Conservation (phyloP, 1,139 yeast genomes). For the Blastobotrys capitulatus region DNA sequence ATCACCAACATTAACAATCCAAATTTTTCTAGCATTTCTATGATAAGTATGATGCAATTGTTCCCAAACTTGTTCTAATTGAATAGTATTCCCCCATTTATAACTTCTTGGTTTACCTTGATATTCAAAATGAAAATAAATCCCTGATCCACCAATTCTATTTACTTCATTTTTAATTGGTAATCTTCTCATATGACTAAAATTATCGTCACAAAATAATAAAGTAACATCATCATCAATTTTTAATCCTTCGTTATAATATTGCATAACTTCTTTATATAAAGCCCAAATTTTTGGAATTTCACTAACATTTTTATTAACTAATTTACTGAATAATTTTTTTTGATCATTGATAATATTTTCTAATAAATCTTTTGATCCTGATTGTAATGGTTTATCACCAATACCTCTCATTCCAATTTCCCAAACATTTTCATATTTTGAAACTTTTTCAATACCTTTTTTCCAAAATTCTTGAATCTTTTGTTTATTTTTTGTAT, state of each 20-base stretch:
- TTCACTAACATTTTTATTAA: conserved; percentile 12
- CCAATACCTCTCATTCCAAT: conserved; percentile 21
- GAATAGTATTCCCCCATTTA: conserved; percentile 21
- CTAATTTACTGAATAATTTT: conserved; percentile 12
- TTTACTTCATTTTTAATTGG: conserved; percentile 16
- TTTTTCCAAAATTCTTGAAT: conserved; percentile 16
- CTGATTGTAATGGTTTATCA: conserved; percentile 18
- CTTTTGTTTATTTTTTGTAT: conserved; percentile 14
- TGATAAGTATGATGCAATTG: conserved; percentile 19
- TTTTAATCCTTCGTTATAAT: conserved; percentile 19
- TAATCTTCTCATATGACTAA: conserved; percentile 21
- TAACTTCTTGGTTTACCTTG: conserved; percentile 22
- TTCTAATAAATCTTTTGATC: conserved; percentile 17
- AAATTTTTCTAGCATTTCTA: conserved; percentile 16
- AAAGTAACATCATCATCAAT: conserved; percentile 22
- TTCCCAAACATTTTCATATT: conserved; percentile 17
- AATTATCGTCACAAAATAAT: conserved; percentile 21
- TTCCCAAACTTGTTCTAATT: conserved; percentile 19
- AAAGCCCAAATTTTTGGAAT: conserved; percentile 23
- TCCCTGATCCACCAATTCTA: conserved; percentile 20
- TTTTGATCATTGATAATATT: conserved; percentile 17
- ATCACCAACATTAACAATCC: conserved; percentile 24
- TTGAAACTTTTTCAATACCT: conserved; percentile 18
- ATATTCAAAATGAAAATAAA: conserved; percentile 22
- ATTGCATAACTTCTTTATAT: conserved; percentile 21